Conservation (phyloP, 345 rosid genomes). For the Euphorbia lathyris region DNA sequence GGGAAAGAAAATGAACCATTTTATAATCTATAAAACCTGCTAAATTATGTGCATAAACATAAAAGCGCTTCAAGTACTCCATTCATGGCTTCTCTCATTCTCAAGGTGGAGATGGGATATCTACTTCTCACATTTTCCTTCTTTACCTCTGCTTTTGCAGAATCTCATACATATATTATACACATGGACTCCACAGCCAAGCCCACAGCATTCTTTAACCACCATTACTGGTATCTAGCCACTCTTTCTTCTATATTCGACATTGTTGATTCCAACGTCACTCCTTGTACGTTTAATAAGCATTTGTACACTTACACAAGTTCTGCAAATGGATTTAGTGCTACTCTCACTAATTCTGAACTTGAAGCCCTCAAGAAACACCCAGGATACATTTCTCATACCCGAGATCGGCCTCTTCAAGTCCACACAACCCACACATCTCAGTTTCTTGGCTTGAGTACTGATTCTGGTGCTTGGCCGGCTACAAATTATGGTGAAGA, state of each 20-base stretch:
- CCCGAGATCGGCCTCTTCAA: constrained; percentile 16
- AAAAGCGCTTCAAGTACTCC: background rate
- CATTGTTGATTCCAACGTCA: background rate
- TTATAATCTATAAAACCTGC: no score
- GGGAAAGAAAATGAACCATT: no score
- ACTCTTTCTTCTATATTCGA: constrained; percentile 21
- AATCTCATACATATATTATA: constrained; percentile 20
- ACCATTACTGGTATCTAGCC: constrained; percentile 33
- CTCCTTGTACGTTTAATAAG: no score
- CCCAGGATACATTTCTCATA: constrained; percentile 22
- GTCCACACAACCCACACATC: constrained; percentile 37
- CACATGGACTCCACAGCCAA: constrained; percentile 33
- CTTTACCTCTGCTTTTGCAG: background rate
- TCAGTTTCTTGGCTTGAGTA: constrained; percentile 32
- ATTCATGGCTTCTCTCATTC: constrained; percentile 24
- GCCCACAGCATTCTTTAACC: constrained; percentile 26
- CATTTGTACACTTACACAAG: constrained; percentile 16
- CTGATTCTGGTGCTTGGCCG: constrained; percentile 25
- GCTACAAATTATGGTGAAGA: constrained; percentile 30
- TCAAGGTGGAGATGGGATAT: background rate
- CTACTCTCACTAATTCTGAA: constrained; percentile 18
- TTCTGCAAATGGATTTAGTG: constrained; percentile 28
- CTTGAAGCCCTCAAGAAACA: constrained; percentile 18
- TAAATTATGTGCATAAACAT: no score
- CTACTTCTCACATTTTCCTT: no score